A percentile compares a stretch with the other conserved stretches of the same genome.
These are phyloP conservation scores for Picocystis salinarum DNA, from an alignment of 139 green algal genomes.

Conservation along the genomic window DNA sequence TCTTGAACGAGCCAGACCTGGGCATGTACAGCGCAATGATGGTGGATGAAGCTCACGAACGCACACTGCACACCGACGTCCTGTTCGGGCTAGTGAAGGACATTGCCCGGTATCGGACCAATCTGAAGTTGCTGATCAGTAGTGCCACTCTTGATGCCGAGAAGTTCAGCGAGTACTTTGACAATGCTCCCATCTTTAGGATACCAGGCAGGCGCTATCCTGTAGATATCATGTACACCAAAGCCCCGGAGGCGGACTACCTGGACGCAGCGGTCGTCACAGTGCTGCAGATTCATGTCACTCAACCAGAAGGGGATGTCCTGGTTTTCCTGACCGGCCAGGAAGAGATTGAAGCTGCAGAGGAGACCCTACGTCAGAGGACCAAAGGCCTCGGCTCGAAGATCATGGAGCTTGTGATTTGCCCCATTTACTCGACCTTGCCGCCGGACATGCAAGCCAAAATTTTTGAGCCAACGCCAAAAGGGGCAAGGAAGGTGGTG, in stretches of 20 bases:
- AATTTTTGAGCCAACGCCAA: conserved; percentile 89
- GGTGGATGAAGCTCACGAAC: conserved; percentile 92
- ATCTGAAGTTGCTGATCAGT: conserved; percentile 94
- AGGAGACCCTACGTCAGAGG: conserved; percentile 77
- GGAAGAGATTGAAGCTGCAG: conserved; percentile 89
- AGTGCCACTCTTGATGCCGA: conserved; percentile 74
- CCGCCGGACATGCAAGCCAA: conserved; percentile 82
- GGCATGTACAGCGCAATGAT: conserved; percentile 88
- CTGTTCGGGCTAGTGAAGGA: conserved; percentile 91
- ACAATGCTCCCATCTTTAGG: conserved; percentile 85
- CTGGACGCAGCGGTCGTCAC: conserved; percentile 65
- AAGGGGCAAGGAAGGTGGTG: conserved; percentile 73
- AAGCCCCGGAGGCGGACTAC: conserved; percentile 82
- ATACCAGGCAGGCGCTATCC: conserved; percentile 76
- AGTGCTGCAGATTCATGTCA: conserved; percentile 71
- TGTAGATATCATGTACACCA: conserved; percentile 95
- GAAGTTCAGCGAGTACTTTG: conserved; percentile 91
- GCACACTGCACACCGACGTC: conserved; percentile 88
- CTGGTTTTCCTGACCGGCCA: conserved; percentile 93
- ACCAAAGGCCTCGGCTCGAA: conserved; percentile 62
- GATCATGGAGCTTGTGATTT: conserved; percentile 87
- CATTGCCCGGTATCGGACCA: conserved; percentile 55
- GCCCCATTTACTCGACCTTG: conserved; percentile 93
- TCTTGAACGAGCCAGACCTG: conserved; percentile 87
- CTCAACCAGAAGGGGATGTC: conserved; percentile 63